These are phyloP conservation scores for Neodidymelliopsis sp. DNA, from an alignment of 2,329 filamentous ascomycete genomes.

Conservation along the genomic window DNA sequence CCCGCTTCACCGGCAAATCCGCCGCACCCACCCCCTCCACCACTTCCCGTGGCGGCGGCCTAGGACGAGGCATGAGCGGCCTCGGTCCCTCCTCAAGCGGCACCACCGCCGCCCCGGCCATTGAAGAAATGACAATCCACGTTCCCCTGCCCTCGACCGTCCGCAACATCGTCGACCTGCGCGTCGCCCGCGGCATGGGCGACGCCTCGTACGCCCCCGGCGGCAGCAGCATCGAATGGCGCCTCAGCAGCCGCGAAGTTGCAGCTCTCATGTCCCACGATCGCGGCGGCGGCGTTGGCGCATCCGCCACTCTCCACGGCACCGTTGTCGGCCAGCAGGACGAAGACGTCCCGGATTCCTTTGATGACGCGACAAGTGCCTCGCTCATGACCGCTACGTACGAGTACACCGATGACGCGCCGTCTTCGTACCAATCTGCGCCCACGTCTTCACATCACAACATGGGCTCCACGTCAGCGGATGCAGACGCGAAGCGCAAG, in stretches of 20 bases:
- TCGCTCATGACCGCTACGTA: slow-evolving; percentile 35
- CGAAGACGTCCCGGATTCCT: slow-evolving; percentile 46
- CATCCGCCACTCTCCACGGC: slow-evolving; percentile 78
- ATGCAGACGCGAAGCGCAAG: slow-evolving; percentile 61
- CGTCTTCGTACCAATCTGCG: slow-evolving; percentile 40
- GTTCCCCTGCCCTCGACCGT: slow-evolving; percentile 82
- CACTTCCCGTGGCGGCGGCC: slow-evolving; percentile 25
- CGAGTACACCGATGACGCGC: slow-evolving; percentile 41
- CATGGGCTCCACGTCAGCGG: slow-evolving; percentile 6
- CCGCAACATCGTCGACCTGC: slow-evolving; percentile 82
- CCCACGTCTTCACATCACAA: neutral
- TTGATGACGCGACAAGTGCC: slow-evolving; percentile 46
- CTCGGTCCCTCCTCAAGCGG: slow-evolving; percentile 42
- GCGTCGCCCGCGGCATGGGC: slow-evolving; percentile 77
- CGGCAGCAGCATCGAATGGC: slow-evolving; percentile 80
- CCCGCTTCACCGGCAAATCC: slow-evolving; percentile 53
- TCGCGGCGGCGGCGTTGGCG: slow-evolving; percentile 60
- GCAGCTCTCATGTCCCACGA: slow-evolving; percentile 52
- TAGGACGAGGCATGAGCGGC: slow-evolving; percentile 32
- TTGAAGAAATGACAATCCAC: slow-evolving; percentile 80
- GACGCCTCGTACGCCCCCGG: slow-evolving; percentile 83
- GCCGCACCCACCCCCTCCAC: slow-evolving; percentile 51
- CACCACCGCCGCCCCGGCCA: slow-evolving; percentile 47
- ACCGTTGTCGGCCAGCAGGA: slow-evolving; percentile 73
- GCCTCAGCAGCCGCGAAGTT: slow-evolving; percentile 79